Percentiles rank a stretch among this genome's conserved stretches.
Conservation (phyloP, 1,284 basidiomycete species). For the Apiotrichum sp. region DNA sequence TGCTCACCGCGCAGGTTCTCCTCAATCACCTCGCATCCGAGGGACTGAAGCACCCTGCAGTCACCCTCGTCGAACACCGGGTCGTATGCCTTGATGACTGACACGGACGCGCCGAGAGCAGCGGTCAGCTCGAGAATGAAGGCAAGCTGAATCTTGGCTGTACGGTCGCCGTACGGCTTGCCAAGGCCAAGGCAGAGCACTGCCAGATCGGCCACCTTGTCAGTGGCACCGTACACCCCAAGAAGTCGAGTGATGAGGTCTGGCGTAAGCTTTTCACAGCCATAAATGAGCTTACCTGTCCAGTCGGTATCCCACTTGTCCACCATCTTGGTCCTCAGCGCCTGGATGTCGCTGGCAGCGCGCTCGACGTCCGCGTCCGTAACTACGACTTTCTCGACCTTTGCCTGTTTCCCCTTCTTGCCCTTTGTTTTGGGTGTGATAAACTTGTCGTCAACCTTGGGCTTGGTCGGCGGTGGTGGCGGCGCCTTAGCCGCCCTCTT, state of each 20-base stretch:
- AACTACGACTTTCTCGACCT: constrained; percentile 11
- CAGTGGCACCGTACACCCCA: background rate
- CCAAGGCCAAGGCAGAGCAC: constrained; percentile 40
- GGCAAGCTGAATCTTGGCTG: constrained; percentile 41
- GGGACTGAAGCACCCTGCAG: constrained; percentile 16
- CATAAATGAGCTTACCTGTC: constrained; percentile 42
- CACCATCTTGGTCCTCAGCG: constrained; percentile 32
- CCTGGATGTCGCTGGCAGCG: constrained; percentile 19
- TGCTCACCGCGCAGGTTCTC: constrained; percentile 35
- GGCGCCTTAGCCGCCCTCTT: constrained; percentile 20
- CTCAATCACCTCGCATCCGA: constrained; percentile 20
- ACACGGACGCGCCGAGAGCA: constrained; percentile 8
- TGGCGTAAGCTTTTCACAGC: constrained; percentile 33
- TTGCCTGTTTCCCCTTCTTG: constrained; percentile 9
- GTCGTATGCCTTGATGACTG: constrained; percentile 29
- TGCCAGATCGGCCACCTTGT: background rate
- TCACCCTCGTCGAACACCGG: constrained; percentile 38
- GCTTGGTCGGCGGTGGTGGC: background rate
- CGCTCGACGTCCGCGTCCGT: constrained; percentile 16
- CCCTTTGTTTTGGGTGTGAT: constrained; percentile 15
- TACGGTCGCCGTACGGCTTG: constrained; percentile 33
- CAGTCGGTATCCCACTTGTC: constrained; percentile 36
- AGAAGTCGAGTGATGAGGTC: constrained; percentile 1
- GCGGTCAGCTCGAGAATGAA: constrained; percentile 20
- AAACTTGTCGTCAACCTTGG: constrained; percentile 10